Base-by-base conservation (phyloP, 805 yeast species). In the Wickerhamiella alocasiicola region DNA sequence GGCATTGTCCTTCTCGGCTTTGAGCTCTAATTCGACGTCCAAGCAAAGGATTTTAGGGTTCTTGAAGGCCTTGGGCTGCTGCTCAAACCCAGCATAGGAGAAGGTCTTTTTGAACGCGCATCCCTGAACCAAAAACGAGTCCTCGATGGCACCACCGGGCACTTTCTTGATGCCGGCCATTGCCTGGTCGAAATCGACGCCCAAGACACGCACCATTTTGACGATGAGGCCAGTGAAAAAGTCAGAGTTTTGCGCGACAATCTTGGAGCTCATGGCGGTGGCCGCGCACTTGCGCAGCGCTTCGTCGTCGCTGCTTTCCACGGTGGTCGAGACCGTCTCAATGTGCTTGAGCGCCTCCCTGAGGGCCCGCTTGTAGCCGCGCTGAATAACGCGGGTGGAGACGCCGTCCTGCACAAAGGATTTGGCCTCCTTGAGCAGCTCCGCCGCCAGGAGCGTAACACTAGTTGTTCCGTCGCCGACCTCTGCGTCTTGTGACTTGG, bases 391-490 rank as follows among this genome's bases (percentile, higher is more conserved):
- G 57, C 84, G 94, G 4, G 96, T 78, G 24, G 95, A 81, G 49
- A 91, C 83, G 29, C 95, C 95, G 63, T 91, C 99, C 63, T 91
- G 98, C 45, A 91, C 82, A 57, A 88, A 91, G 33, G 73, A 63
- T 56, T 84, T 85, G 49, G 87, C 76, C 62, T 91, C 97, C 57
- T 84, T 84, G 50, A 91, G 68, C 44, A 91, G 70, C 62, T 91
- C 97, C 7, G 95, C 87, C 31, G 88, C 77, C 44, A 88, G 65
- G 9, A 91, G 81, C 0, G 96, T 85, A 24, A 93, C 98, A 19
- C 95, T 81, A 0, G 98, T 88, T 31, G 99, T 91, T 51, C 99
- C 99, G 57, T 91, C 97, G 46, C 97, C 97, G 50, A 88, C 95
- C 61, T 88, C 96, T 46, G 93, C 95, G 60, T 91, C 99, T 66